Conservation (phyloP, 768 basidiomycete genomes). For the Clitopilus passeckerianus region DNA sequence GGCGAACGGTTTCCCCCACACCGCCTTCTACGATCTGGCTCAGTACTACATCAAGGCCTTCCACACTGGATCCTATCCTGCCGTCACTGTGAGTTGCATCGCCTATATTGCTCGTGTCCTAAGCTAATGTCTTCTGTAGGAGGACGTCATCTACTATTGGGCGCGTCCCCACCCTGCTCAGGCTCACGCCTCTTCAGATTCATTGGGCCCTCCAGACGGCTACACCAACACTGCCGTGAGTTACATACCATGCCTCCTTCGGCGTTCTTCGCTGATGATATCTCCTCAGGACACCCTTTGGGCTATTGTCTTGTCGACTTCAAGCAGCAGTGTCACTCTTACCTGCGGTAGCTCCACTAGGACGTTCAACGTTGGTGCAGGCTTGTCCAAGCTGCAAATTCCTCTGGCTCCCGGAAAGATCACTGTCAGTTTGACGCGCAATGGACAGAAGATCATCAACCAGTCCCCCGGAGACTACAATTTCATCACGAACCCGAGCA, state of each 20-base stretch:
- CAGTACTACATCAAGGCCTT: constrained; percentile 63
- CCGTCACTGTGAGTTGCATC: constrained; percentile 41
- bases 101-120: constrained; percentile 11
- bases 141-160: constrained; percentile 51
- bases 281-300: constrained; percentile 51
- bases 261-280: too few relatives aligned
- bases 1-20: constrained; percentile 38
- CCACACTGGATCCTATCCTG: constrained; percentile 60
- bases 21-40: constrained; percentile 57
- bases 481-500: constrained; percentile 26
- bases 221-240: constrained; percentile 48
- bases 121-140: constrained; percentile 17
- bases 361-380: constrained; percentile 34
- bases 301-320: constrained; percentile 58
- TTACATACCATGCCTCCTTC: constrained; percentile 9
- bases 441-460: constrained; percentile 45
- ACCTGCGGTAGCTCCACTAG: constrained; percentile 32
- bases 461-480: constrained; percentile 41
- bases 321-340: constrained; percentile 48
- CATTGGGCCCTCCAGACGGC: constrained; percentile 40
- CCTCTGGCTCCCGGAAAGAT: constrained; percentile 52
- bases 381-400: constrained; percentile 60
- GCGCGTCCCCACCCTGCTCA: constrained; percentile 59
- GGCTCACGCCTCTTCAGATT: constrained; percentile 38
- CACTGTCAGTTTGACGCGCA: constrained; percentile 48